Evolutionary conservation across 2,329 filamentous ascomycete species (phyloP).

Genomic region (Geosmithia morbida): DNA sequence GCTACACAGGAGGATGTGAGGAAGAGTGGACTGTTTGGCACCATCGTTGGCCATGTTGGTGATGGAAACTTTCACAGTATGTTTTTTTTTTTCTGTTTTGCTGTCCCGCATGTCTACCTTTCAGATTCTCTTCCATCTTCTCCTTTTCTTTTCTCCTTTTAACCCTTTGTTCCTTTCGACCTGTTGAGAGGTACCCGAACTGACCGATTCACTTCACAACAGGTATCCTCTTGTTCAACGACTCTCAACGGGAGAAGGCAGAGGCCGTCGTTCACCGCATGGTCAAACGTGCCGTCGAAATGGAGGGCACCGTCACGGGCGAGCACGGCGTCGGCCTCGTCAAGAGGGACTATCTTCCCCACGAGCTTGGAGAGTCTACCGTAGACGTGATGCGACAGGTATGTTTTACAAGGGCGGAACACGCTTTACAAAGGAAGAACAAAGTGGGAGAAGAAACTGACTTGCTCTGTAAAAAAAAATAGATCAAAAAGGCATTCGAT

Average conservation of each 20-base stretch:
- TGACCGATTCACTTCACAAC: neutral
- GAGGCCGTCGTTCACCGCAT: constrained; percentile 66
- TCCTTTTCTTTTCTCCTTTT: neutral
- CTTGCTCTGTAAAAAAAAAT: neutral
- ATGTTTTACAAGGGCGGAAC: constrained; percentile 9
- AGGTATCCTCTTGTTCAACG: constrained; percentile 45
- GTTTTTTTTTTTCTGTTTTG: constrained; percentile 6
- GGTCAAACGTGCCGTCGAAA: constrained; percentile 73
- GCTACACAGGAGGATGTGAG: constrained; percentile 40
- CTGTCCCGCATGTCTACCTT: no score
- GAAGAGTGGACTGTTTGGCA: constrained; percentile 26
- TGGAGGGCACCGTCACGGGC: constrained; percentile 76
- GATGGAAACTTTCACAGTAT: constrained; percentile 65
- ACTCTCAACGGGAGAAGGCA: constrained; percentile 50
- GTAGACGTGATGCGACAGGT: constrained; percentile 77
- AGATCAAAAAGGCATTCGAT: constrained; percentile 72
- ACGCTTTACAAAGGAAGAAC: neutral
- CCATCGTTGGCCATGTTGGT: constrained; percentile 57
- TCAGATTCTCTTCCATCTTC: no score
- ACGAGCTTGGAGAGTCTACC: constrained; percentile 60
- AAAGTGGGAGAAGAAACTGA: neutral
- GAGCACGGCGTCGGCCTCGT: constrained; percentile 76
- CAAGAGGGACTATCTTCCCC: constrained; percentile 69
- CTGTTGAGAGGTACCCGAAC: no score
- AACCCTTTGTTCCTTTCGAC: no score